These are phyloP conservation scores for Solanum hybrid DNA, from an alignment of 305 asterid species.

Conservation along the genomic window DNA sequence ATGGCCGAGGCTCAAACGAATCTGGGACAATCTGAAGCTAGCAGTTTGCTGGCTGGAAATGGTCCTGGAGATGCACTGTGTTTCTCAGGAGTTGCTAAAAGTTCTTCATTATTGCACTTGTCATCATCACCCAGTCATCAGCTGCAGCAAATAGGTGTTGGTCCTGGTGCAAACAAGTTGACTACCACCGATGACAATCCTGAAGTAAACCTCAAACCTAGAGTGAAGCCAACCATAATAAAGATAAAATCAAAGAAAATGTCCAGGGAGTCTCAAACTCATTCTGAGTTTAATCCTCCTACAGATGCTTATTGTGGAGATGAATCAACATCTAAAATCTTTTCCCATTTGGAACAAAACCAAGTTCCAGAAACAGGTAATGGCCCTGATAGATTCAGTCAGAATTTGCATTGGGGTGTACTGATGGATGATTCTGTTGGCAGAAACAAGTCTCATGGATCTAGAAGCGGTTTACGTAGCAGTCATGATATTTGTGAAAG, in stretches of 20 bases:
- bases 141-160: slow-evolving; percentile 21
- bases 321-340: slow-evolving; percentile 24
- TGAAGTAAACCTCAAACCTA: slow-evolving; percentile 28
- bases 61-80: slow-evolving; percentile 18
- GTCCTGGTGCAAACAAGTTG: slow-evolving; percentile 18
- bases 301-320: slow-evolving; percentile 10
- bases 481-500: slow-evolving; percentile 26
- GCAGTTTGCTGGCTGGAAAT: slow-evolving; percentile 12
- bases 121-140: slow-evolving; percentile 11
- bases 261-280: slow-evolving; percentile 21
- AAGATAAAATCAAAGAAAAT: slow-evolving; percentile 47
- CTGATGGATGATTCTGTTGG: not conserved
- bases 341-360: slow-evolving; percentile 22
- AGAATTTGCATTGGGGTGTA: slow-evolving; percentile 11
- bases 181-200: slow-evolving; percentile 8
- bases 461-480: slow-evolving; percentile 11
- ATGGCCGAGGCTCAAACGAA: slow-evolving; percentile 1
- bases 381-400: slow-evolving; percentile 18
- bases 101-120: slow-evolving; percentile 18
- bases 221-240: slow-evolving; percentile 37
- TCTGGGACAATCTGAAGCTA: slow-evolving; percentile 10
- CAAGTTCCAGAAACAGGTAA: slow-evolving; percentile 12
- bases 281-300: slow-evolving; percentile 18
- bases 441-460: slow-evolving; percentile 1
- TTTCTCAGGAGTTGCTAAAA: slow-evolving; percentile 16